Evolutionary conservation across 306 rosid genomes (phyloP).

Genomic region (Cucurbita ficifolia): DNA sequence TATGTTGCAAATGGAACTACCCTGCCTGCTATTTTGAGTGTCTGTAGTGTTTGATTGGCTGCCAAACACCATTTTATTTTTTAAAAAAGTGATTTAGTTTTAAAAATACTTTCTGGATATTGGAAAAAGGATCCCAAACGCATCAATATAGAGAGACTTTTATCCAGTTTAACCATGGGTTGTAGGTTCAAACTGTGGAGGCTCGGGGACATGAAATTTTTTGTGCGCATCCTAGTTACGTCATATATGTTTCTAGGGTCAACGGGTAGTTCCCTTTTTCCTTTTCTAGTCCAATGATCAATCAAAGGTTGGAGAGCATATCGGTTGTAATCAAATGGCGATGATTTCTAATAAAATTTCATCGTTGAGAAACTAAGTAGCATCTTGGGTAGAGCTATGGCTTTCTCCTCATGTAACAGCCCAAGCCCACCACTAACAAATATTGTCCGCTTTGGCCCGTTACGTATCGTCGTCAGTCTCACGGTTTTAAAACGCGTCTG

Average conservation of each 20-base stretch:
- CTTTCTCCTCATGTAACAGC: too few species aligned
- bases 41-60: not conserved
- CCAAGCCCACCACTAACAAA: too few species aligned
- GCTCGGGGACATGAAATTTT: not conserved
- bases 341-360: not conserved
- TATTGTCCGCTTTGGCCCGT: too few species aligned
- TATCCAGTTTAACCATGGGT: not conserved
- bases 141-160: not conserved
- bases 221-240: not conserved
- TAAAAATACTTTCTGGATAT: not conserved
- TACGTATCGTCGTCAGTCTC: too few species aligned
- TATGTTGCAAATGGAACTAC: not conserved
- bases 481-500: too few species aligned
- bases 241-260: not conserved
- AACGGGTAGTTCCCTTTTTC: not conserved
- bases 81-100: not conserved
- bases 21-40: not conserved
- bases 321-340: not conserved
- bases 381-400: too few species aligned
- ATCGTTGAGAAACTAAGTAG: not conserved
- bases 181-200: not conserved
- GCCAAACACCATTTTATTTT: not conserved
- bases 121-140: not conserved
- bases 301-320: not conserved
- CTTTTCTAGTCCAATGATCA: not conserved